A percentile compares a stretch with the other conserved stretches of the same genome.
Conservation (phyloP, 2,329 filamentous ascomycete species). For the Colletotrichum sansevieriae region DNA sequence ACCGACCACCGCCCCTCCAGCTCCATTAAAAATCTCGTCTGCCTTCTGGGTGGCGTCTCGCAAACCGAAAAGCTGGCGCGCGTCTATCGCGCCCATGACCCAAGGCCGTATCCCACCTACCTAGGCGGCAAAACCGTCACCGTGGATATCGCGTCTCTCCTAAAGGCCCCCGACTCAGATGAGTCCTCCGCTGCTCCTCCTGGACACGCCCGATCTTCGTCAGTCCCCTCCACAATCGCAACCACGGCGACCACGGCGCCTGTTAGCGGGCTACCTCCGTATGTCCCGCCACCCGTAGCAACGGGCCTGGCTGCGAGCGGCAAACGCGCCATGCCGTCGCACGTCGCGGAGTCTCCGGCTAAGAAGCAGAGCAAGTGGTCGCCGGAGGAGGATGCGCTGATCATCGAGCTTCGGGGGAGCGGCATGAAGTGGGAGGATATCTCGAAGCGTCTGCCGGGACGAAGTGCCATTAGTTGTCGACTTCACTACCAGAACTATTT, state of each 20-base stretch:
- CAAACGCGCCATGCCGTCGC: constrained; percentile 67
- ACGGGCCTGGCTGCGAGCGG: constrained; percentile 49
- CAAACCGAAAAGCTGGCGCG: constrained; percentile 42
- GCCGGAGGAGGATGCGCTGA: constrained; percentile 89
- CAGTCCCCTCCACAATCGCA: constrained; percentile 49
- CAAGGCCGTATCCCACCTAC: constrained; percentile 44
- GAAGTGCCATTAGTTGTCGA: constrained; percentile 93
- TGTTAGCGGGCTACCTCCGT: constrained; percentile 40
- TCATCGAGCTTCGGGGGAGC: constrained; percentile 89
- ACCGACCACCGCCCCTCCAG: constrained; percentile 28
- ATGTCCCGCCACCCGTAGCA: constrained; percentile 47
- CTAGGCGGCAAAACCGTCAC: constrained; percentile 68
- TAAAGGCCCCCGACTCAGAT: constrained; percentile 82
- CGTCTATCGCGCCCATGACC: constrained; percentile 50
- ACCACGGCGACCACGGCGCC: constrained; percentile 43
- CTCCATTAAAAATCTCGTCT: constrained; percentile 28
- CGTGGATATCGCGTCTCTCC: constrained; percentile 95
- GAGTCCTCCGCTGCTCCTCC: constrained; percentile 70
- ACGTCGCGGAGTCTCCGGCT: constrained; percentile 76
- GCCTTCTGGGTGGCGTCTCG: constrained; percentile 28
- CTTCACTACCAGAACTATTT: constrained; percentile 98
- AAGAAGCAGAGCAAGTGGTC: constrained; percentile 99
- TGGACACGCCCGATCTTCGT: constrained; percentile 53
- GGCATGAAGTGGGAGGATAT: constrained; percentile 99
- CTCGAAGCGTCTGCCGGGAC: constrained; percentile 87